A percentile compares a stretch with the other conserved stretches of the same genome.
phyloP scores from a whole-genome alignment of 2,329 filamentous ascomycete species.

The Dactylellina haptotyla region DNA sequence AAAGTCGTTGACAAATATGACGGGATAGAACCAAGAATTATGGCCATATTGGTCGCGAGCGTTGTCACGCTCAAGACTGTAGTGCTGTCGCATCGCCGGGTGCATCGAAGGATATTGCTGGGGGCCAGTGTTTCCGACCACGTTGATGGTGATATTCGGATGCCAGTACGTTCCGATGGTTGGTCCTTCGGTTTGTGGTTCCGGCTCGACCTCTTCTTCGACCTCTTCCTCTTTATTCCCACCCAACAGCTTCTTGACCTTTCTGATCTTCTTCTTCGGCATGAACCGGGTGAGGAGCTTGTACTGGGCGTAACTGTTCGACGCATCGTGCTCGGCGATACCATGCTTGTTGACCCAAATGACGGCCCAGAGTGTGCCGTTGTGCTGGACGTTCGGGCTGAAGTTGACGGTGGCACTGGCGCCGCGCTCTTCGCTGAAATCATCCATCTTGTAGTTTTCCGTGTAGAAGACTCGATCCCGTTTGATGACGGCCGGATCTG shows the following conservation, averaged over 20 bases:
- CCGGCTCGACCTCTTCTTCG: constrained; percentile 65
- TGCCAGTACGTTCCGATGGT: constrained; percentile 88
- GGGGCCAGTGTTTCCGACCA: constrained; percentile 82
- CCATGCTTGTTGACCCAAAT: constrained; percentile 87
- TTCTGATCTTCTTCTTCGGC: constrained; percentile 86
- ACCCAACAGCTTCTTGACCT: constrained; percentile 84
- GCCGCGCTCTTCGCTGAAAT: constrained; percentile 80
- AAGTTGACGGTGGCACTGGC: constrained; percentile 81
- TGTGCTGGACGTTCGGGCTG: constrained; percentile 82
- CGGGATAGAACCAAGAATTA: constrained; percentile 92
- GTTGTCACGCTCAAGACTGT: constrained; percentile 80
- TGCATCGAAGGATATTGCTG: constrained; percentile 74
- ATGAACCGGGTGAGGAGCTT: constrained; percentile 89
- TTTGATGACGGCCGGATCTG: constrained; percentile 67
- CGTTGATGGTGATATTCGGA: constrained; percentile 88
- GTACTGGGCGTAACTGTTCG: constrained; percentile 82
- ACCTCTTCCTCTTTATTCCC: constrained; percentile 65
- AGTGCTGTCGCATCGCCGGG: constrained; percentile 78
- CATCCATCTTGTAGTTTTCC: constrained; percentile 79
- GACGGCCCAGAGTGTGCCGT: constrained; percentile 93
- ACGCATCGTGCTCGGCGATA: constrained; percentile 75
- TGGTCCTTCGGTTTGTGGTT: constrained; percentile 68
- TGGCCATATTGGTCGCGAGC: constrained; percentile 84
- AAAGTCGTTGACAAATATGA: constrained; percentile 93
- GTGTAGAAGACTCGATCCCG: constrained; percentile 81